Evolutionary conservation across 805 yeast species (phyloP).

Genomic region (Cyberlindnera mrakii): DNA sequence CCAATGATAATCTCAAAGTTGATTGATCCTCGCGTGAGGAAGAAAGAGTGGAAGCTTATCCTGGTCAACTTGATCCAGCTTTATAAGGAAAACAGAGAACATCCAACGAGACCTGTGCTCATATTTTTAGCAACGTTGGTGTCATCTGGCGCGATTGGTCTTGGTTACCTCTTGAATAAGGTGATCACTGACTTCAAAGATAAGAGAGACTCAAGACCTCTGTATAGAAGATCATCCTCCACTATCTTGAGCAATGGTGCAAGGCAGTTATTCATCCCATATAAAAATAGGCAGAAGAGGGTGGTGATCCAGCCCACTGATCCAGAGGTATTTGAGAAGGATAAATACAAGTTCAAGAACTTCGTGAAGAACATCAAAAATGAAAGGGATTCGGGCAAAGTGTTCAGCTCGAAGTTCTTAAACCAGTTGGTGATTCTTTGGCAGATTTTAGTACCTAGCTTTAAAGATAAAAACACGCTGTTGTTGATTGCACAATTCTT

Average conservation of each 20-base stretch:
- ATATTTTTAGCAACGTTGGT: constrained; percentile 22
- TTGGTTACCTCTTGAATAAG: constrained; percentile 19
- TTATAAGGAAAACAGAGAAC: constrained; percentile 19
- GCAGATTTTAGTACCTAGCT: constrained; percentile 74
- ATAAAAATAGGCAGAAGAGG: constrained; percentile 23
- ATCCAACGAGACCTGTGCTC: constrained; percentile 24
- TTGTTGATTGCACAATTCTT: constrained; percentile 64
- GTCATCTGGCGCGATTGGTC: constrained; percentile 18
- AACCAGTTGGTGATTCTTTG: constrained; percentile 72
- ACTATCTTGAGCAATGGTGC: constrained; percentile 25
- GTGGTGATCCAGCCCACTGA: constrained; percentile 24
- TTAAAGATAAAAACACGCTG: constrained; percentile 60
- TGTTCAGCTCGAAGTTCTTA: constrained; percentile 57
- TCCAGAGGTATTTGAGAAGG: constrained; percentile 23
- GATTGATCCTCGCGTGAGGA: constrained; percentile 13
- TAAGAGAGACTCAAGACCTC: constrained; percentile 22
- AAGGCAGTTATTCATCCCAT: constrained; percentile 24
- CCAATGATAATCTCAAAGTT: constrained; percentile 12
- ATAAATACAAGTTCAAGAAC: constrained; percentile 23
- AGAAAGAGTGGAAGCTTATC: constrained; percentile 18
- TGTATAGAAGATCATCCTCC: constrained; percentile 24
- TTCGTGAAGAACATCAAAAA: constrained; percentile 20
- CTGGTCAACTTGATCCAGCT: constrained; percentile 20
- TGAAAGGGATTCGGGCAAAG: constrained; percentile 18
- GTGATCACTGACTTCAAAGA: constrained; percentile 22